Percentiles rank a stretch among this genome's conserved stretches.
These are phyloP conservation scores for Irpex rosettiformis DNA, from an alignment of 1,284 basidiomycete species.

Conservation along the genomic window DNA sequence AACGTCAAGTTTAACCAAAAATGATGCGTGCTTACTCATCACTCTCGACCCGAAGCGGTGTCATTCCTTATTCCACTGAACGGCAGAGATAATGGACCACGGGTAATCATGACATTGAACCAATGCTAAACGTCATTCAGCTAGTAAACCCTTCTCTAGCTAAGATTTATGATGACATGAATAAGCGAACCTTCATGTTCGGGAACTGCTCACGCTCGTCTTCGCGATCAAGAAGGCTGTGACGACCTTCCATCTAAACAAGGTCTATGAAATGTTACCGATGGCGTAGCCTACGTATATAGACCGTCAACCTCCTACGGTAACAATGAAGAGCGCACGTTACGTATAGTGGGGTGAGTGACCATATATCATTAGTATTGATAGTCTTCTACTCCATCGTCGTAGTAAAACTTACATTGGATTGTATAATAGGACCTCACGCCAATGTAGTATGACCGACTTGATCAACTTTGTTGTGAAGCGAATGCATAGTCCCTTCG, in stretches of 20 bases:
- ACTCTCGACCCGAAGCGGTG: no score
- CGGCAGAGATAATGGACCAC: no score
- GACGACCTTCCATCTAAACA: conserved; percentile 70
- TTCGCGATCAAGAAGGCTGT: conserved; percentile 55
- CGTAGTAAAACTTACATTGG: conserved; percentile 26
- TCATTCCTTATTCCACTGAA: no score
- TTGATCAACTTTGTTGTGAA: conserved; percentile 19
- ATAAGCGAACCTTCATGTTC: no score
- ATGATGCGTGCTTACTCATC: no score
- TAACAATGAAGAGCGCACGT: conserved; percentile 21
- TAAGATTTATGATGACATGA: no score
- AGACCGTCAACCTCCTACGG: not conserved
- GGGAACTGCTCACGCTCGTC: conserved; percentile 70
- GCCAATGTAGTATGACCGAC: conserved; percentile 32
- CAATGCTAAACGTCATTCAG: conserved; percentile 32
- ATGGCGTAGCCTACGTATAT: conserved; percentile 3
- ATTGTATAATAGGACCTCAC: conserved; percentile 39
- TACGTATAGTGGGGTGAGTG: conserved; percentile 35
- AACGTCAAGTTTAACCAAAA: no score
- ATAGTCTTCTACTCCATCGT: not conserved
- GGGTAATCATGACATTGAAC: conserved; percentile 37
- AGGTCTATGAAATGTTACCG: conserved; percentile 55
- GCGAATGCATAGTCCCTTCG: conserved; percentile 26
- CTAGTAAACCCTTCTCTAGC: no score
- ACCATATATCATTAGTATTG: not conserved